Conservation (phyloP, 257 asterid genomes). For the Solanum lignicaule region DNA sequence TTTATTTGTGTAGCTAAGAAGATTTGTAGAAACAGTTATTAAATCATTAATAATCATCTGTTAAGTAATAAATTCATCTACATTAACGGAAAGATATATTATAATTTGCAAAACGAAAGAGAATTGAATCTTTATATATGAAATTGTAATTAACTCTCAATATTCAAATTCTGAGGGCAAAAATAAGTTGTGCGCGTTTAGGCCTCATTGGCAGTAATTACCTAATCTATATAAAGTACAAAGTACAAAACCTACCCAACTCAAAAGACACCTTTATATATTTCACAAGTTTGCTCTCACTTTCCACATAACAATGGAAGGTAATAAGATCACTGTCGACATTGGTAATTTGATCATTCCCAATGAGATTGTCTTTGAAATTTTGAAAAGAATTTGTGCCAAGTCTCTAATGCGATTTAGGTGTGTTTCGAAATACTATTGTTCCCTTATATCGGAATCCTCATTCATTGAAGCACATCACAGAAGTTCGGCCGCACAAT, state of each 20-base stretch:
- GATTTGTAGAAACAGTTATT: too few relatives aligned
- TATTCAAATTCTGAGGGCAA: too few relatives aligned
- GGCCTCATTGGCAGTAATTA: not conserved
- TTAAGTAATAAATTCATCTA: too few relatives aligned
- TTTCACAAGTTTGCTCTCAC: not conserved
- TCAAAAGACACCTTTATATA: not conserved
- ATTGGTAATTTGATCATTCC: too few relatives aligned
- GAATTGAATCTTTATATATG: not conserved
- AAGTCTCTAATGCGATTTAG: not conserved
- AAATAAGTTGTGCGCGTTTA: too few relatives aligned
- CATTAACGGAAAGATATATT: not conserved
- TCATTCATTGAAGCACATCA: not conserved
- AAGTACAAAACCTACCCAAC: not conserved
- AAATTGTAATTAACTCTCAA: not conserved
- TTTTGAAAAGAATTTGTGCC: too few relatives aligned
- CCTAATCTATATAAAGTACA: not conserved
- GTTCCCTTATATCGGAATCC: not conserved
- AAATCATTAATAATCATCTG: too few relatives aligned
- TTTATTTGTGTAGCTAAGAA: too few relatives aligned
- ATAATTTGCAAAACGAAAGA: not conserved
- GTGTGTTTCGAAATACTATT: not conserved
- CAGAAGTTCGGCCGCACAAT: not conserved
- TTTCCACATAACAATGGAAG: not conserved
- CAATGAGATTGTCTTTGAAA: too few relatives aligned
- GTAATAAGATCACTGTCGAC: not conserved